Evolutionary conservation across 305 asterid genomes (phyloP).

Genomic region (Fraxinus sp.): DNA sequence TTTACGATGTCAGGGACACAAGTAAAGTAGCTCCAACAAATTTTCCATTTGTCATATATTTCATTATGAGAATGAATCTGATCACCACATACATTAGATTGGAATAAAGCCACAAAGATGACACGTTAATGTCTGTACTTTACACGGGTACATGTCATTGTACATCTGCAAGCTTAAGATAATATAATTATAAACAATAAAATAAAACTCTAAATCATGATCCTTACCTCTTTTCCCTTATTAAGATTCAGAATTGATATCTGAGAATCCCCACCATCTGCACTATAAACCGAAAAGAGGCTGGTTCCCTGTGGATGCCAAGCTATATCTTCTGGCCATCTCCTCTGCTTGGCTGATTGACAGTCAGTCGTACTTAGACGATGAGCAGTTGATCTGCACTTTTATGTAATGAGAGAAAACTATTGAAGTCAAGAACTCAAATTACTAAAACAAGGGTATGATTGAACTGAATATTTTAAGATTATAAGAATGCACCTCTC

Average conservation of each 20-base stretch:
- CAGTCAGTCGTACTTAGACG: conserved; percentile 67
- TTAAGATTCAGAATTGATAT: conserved; percentile 69
- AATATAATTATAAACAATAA: not conserved
- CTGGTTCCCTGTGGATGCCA: conserved; percentile 90
- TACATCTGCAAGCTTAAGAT: not conserved
- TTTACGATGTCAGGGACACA: not conserved
- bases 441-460: conserved; percentile 7
- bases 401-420: conserved; percentile 23
- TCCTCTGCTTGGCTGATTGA: conserved; percentile 60
- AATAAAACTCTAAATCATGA: not conserved
- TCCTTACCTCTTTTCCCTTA: conserved; percentile 62
- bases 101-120: conserved; percentile 1
- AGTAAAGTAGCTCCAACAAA: not conserved
- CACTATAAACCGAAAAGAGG: conserved; percentile 74
- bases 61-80: not conserved
- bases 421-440: conserved; percentile 22
- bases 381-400: conserved; percentile 70
- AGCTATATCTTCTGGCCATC: conserved; percentile 98
- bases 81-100: not conserved
- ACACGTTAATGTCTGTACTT: not conserved
- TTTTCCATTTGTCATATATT: not conserved
- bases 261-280: conserved; percentile 86
- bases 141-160: not conserved
- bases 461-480: not conserved
- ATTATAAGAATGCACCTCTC: not conserved